Base-by-base conservation (phyloP, 768 basidiomycete species). In the Pisolithus orientalis region DNA sequence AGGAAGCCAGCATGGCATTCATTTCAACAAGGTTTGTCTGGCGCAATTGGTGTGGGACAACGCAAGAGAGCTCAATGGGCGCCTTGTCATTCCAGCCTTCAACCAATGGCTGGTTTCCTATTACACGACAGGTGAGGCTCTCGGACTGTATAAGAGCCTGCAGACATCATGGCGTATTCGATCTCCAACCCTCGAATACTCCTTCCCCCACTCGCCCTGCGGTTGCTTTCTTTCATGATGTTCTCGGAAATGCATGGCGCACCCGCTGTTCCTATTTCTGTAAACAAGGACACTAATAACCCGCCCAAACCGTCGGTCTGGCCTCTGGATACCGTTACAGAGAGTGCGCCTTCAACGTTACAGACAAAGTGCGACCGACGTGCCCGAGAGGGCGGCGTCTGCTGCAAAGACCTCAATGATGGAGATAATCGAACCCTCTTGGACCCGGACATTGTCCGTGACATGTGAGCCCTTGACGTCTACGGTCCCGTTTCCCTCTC, bases 381-480 rank as follows among this genome's bases (percentile, higher is more conserved):
- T 51, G 67, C 71, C 28, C 75, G 77, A 31, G 71, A 71, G 40
- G 80, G 78, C 47, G 90, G 86, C 6, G 68, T 94, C 3, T 95
- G 94, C 70, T 96, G 94, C 73, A 88, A 91, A 62, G 90, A 94
- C 50, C 81, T 95, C 53, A 90, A 82, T 62, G 24, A 72, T 48
- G 80, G 83, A 13, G 89, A 92, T 44, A 84, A 93, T 54, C 79
- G 92, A 25, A 85, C 80, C 0, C 78, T 96, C 38, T 73, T 95
- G 34, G 82, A 95, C 63, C 93, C 94, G 0, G 92, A 94, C 57
- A 72, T 94, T 44, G 79, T 95, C 21, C 83, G 91, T 8, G 92
- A 94, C 57, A 81, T 91, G 90, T 92, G 62, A 65, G 87, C 13
- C 34, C 13, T 34, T 13, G 13, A 5, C 5, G 1, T 5, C 11